These are phyloP conservation scores for Aspergillus ochraceoroseus DNA, from an alignment of 2,329 filamentous ascomycete genomes.

Conservation along the genomic window DNA sequence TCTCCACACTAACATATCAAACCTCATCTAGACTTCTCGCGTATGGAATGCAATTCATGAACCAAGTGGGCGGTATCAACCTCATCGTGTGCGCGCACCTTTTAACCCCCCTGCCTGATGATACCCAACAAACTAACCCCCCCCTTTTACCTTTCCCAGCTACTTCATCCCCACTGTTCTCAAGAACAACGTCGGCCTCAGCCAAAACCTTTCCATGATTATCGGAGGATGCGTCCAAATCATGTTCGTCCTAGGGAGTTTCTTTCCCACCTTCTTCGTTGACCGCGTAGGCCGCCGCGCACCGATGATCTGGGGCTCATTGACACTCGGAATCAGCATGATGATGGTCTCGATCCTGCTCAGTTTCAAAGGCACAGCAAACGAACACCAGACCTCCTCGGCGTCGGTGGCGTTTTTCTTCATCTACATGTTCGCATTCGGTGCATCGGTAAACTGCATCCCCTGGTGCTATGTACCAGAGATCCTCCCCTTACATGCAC, in stretches of 20 bases:
- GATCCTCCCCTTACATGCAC: conserved; percentile 48
- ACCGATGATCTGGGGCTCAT: conserved; percentile 35
- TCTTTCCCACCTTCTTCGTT: conserved; percentile 46
- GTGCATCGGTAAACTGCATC: conserved; percentile 46
- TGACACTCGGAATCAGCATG: conserved; percentile 38
- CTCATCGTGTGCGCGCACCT: conserved; percentile 33
- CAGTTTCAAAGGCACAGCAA: conserved; percentile 42
- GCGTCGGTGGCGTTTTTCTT: conserved; percentile 51
- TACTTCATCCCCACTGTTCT: conserved; percentile 24
- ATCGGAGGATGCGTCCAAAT: conserved; percentile 28
- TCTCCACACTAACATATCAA: no score
- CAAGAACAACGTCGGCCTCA: conserved; percentile 24
- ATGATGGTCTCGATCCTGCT: conserved; percentile 36
- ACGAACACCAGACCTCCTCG: conserved; percentile 34
- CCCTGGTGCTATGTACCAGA: conserved; percentile 51
- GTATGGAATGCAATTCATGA: conserved; percentile 48
- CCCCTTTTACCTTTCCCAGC: conserved; percentile 2
- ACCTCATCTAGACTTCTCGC: conserved; percentile 39
- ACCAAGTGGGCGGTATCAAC: conserved; percentile 50
- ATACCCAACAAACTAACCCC: background rate
- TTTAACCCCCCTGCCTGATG: no score
- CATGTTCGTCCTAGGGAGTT: conserved; percentile 34
- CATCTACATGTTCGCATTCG: conserved; percentile 42
- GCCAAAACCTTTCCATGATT: conserved; percentile 23
- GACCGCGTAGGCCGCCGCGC: conserved; percentile 39